Conservation (phyloP, 352 stramenopile species). For the Stephanocyclus meneghinianus region DNA sequence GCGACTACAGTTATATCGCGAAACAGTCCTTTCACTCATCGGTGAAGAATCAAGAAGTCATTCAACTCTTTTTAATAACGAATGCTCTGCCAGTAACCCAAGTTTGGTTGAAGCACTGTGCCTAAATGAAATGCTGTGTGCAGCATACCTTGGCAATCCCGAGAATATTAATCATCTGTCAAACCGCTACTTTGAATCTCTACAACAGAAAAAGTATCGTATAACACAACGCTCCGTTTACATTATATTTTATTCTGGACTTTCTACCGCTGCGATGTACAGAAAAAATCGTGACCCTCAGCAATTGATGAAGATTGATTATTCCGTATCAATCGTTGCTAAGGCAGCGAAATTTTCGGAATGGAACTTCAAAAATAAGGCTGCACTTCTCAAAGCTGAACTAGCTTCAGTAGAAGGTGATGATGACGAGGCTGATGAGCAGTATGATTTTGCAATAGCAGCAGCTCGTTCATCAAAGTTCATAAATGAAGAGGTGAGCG, state of each 20-base stretch:
- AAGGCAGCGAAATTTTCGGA: slow-evolving; percentile 7
- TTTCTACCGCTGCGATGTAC: neutral
- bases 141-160: neutral
- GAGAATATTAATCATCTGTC: neutral
- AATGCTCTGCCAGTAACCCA: neutral
- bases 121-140: neutral
- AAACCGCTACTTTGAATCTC: neutral
- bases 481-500: slow-evolving; percentile 33
- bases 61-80: neutral
- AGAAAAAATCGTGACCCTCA: neutral
- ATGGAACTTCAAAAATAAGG: slow-evolving; percentile 48
- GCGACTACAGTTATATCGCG: neutral
- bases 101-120: neutral
- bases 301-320: neutral
- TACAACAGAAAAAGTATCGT: neutral
- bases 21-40: neutral
- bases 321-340: neutral
- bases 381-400: slow-evolving; percentile 37
- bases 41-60: neutral
- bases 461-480: slow-evolving; percentile 30
- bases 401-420: slow-evolving; percentile 15
- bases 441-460: slow-evolving; percentile 37
- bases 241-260: neutral
- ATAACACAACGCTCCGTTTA: neutral
- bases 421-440: slow-evolving; percentile 23